phyloP scores from a whole-genome alignment of 768 basidiomycete species.

The Boletus tylopilopsis region DNA sequence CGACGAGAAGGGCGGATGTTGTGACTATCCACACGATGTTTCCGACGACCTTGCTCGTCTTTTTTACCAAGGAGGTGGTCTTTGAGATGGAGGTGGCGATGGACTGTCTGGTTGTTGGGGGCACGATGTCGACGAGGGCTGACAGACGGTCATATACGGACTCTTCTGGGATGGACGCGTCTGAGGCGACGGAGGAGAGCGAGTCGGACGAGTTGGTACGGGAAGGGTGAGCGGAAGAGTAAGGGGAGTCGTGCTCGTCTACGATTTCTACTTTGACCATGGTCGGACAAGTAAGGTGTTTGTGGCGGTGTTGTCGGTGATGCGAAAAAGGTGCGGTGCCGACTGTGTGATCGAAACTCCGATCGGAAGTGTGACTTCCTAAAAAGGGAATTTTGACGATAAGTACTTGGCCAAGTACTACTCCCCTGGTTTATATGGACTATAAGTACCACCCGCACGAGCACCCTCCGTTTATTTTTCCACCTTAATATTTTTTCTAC shows the following conservation, averaged over 20 bases:
- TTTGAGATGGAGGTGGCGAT: conserved; percentile 59
- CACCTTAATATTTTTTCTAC: conserved; percentile 24
- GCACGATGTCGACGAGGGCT: conserved; percentile 94
- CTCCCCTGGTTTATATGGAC: conserved; percentile 16
- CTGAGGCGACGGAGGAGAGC: conserved; percentile 77
- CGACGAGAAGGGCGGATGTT: conserved; percentile 90
- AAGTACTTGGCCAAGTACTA: conserved; percentile 25
- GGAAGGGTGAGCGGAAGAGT: conserved; percentile 71
- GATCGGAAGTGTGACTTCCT: conserved; percentile 11
- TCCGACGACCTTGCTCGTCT: conserved; percentile 69
- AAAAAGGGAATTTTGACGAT: conserved; percentile 11
- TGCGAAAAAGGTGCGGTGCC: conserved; percentile 26
- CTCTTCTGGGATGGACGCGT: conserved; percentile 68
- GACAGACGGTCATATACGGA: conserved; percentile 81
- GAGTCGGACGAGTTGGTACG: conserved; percentile 65
- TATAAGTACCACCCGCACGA: conserved; percentile 23
- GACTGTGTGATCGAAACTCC: conserved; percentile 27
- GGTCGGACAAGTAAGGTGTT: conserved; percentile 14
- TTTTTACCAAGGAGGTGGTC: conserved; percentile 62
- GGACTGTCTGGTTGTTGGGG: conserved; percentile 81
- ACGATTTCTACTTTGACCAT: conserved; percentile 96
- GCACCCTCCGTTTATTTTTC: conserved; percentile 15
- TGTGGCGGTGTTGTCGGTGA: conserved; percentile 23
- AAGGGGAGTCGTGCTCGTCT: conserved; percentile 74
- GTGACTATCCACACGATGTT: conserved; percentile 94